Base-by-base conservation (phyloP, 805 yeast species). In the Candida schatavii region DNA sequence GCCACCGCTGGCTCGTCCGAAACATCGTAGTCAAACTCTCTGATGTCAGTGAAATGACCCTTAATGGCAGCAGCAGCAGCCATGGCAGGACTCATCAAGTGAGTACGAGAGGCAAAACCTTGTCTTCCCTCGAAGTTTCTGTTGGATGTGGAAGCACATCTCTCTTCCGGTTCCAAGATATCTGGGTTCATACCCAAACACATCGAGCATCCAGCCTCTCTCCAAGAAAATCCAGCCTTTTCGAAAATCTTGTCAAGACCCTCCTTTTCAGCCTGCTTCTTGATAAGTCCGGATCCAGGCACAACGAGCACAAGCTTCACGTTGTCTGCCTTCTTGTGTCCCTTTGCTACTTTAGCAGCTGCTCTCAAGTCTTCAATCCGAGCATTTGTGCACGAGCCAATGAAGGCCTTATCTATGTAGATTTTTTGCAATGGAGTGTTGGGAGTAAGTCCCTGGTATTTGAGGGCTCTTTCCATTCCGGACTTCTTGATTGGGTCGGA, bases 171-270 rank as follows among this genome's bases (percentile, higher is more conserved):
- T 47, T 82, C 78, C 60, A 93, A 78, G 55, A 93, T 91, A 72
- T 93, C 99, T 33, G 98, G 97, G 72, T 93, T 93, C 99, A 93
- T 93, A 67, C 99, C 99, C 40, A 93, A 78, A 73, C 99, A 93
- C 99, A 93, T 93, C 32, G 98, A 91, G 72, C 99, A 93, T 47
- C 99, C 99, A 51, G 99, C 98, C 72, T 93, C 99, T 74, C 99
- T 85, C 99, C 99, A 93, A 55, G 87, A 91, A 61, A 93, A 93
- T 17, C 96, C 98, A 39, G 99, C 97, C 38, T 81, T 88, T 57
- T 73, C 80, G 59, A 93, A 93, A 44, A 93, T 78, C 70, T 87
- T 86, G 65, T 93, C 93, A 44, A 93, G 76, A 40, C 99, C 99
- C 72, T 93, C 99, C 48, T 70, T 74, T 70, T 93, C 99, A 42